Evolutionary conservation across 805 yeast species (phyloP), one percentile per base, ranked within the genome.

Genomic region (Sugiyamaella floridensis): DNA sequence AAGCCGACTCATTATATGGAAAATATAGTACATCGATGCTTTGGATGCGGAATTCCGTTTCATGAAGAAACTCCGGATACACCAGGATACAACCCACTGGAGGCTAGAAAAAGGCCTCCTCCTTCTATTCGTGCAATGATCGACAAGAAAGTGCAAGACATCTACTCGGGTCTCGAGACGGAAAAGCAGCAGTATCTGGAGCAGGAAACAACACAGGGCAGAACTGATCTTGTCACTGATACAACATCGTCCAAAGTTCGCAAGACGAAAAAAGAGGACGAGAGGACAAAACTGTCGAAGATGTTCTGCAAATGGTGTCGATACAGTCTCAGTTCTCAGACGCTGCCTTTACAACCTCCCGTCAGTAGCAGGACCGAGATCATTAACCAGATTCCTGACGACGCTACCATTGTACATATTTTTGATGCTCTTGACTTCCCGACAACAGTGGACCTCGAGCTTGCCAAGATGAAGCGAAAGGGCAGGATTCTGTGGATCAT

Each of bases 371-470:
- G 50, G 45, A 12, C 60, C 65, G 19, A 58, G 63, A 57, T 56
- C 54, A 5, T 53, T 2, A 49, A 51, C 12, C 53, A 56, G 2
- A 69, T 78, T n/a, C 19, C 88, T 82, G 2, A 59, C 2, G 59
- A 66, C 32, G 76, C 79, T 2, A 73, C 74, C 8, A 58, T 85
- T 1, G 75, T 83, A 2, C 82, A 85, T 61, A 80, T 86, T 1
- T 71, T 84, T 9, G 82, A 85, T 37, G 81, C 85, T 1, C 65
- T 76, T 12, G 95, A 87, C 58, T 86, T 87, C 62, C 96, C 97
- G 1, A 68, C 84, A 42, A 75, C 83, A 6, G 60, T 83, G 2
- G 69, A 76, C 53, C 59, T 62, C 7, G 58, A 62, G 2, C 66
- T 79, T 8, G 60, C 71, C 22, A 60, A 70, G 40, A 19, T 45